Conservation (phyloP, 2,329 filamentous ascomycete genomes). For the Fusarium metavorans region DNA sequence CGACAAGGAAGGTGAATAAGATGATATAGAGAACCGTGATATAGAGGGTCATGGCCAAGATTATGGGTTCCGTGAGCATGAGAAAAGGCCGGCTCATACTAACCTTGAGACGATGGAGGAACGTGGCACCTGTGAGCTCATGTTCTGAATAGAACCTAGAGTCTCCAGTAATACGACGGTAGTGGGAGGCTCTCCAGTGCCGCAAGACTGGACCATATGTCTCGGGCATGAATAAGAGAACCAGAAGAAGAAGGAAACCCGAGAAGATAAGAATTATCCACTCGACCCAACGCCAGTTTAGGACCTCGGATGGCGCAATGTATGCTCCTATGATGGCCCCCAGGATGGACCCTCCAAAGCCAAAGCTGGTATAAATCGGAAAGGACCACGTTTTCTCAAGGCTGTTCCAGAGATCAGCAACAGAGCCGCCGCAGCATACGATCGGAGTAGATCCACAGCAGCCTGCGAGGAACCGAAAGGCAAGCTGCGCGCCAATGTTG, state of each 20-base stretch:
- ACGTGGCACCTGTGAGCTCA: slow-evolving; percentile 63
- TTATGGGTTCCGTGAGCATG: slow-evolving; percentile 51
- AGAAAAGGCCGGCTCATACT: slow-evolving; percentile 55
- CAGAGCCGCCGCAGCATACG: slow-evolving; percentile 54
- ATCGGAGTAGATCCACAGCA: slow-evolving; percentile 58
- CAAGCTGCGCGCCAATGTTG: slow-evolving; percentile 55
- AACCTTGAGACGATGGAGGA: slow-evolving; percentile 63
- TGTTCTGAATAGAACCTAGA: slow-evolving; percentile 71
- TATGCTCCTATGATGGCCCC: slow-evolving; percentile 66
- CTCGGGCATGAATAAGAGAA: slow-evolving; percentile 72
- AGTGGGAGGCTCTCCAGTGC: slow-evolving; percentile 67
- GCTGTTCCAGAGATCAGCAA: slow-evolving; percentile 52
- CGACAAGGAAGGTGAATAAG: slow-evolving; percentile 64
- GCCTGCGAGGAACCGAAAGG: slow-evolving; percentile 60
- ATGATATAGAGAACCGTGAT: slow-evolving; percentile 65
- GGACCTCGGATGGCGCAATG: slow-evolving; percentile 66
- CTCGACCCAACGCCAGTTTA: slow-evolving; percentile 69
- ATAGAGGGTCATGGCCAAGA: slow-evolving; percentile 59
- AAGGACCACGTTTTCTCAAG: slow-evolving; percentile 48
- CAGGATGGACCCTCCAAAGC: slow-evolving; percentile 55
- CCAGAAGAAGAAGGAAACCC: slow-evolving; percentile 62
- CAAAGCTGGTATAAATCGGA: slow-evolving; percentile 59
- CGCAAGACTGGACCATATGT: slow-evolving; percentile 70
- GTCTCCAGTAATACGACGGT: slow-evolving; percentile 71
- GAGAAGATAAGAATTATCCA: slow-evolving; percentile 75